Conservation (phyloP, 192 early-diverging fungal genomes). For the Ambispora gerdemannii region DNA sequence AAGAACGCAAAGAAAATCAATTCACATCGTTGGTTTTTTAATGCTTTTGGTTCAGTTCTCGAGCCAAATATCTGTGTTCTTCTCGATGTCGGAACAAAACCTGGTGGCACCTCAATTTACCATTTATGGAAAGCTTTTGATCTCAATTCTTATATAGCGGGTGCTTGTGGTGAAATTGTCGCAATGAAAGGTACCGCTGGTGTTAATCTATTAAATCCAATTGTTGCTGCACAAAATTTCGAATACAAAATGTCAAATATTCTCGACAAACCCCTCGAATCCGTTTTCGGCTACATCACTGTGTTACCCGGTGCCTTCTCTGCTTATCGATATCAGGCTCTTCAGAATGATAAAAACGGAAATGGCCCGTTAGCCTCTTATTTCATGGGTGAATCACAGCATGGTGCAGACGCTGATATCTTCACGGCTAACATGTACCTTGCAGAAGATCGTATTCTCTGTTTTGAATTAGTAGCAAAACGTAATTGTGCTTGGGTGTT, state of each 20-base stretch:
- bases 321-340: constrained; percentile 74
- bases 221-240: constrained; percentile 67
- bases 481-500: constrained; percentile 62
- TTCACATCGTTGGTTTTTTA: constrained; percentile 73
- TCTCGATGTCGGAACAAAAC: constrained; percentile 64
- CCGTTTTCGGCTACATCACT: constrained; percentile 83
- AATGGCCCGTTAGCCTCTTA: constrained; percentile 68
- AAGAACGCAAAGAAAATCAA: constrained; percentile 93
- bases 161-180: constrained; percentile 66
- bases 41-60: constrained; percentile 58
- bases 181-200: constrained; percentile 69
- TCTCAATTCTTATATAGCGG: constrained; percentile 55
- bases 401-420: constrained; percentile 59
- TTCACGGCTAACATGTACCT: constrained; percentile 82
- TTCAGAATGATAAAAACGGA: constrained; percentile 60
- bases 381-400: constrained; percentile 66
- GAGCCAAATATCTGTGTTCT: constrained; percentile 60
- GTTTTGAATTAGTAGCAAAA: constrained; percentile 83
- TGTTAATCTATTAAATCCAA: constrained; percentile 48
- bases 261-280: constrained; percentile 70
- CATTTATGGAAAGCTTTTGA: constrained; percentile 68
- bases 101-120: constrained; percentile 60
- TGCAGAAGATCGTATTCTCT: constrained; percentile 81
- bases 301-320: constrained; percentile 86
- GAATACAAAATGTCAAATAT: constrained; percentile 74